Evolutionary conservation across 805 yeast species (phyloP), one percentile per base, ranked within the genome.

Genomic region (Yarrowia alimentaria): DNA sequence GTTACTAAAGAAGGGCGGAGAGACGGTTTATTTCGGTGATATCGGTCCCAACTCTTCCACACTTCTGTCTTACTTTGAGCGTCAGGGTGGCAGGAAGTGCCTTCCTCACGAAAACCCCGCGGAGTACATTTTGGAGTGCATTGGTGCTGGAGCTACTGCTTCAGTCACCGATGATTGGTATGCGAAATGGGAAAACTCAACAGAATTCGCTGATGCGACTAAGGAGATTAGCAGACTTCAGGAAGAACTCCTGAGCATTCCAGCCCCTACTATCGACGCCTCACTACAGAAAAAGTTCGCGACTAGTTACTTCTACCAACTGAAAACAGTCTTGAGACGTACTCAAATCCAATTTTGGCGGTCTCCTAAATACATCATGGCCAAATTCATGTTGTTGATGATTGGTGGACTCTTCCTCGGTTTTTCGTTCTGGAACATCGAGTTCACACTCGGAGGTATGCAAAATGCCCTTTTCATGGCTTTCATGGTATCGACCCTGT

Each of bases 111-210:
- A 80, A 51, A 83, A 83, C 57, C 89, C 90, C 18, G 89, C 89
- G 24, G 90, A 83, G 65, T 83, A 82, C 69, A 80, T 83, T 66
- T 68, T 83, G 58, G 81, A 81, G 55, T 79, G 79, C 52, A 81
- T 85, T 64, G 91, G 91, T 54, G 90, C 91, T 26, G 90, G 87
- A 62, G 88, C 91, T 3, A 82, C 87, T 21, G 82, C 87, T 3
- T 60, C 68, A 49, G 77, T 75, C 13, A 60, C 66, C 22, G 75
- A 73, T 45, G 81, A 85, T 63, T 85, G 85, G 81, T 70, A 71
- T 62, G 77, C 79, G 8, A 70, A 76, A 9, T 85, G 93, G 93
- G 56, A 56, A 6, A 65, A 64, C 12, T 78, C 74, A 48, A 75
- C 65, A 22, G 80, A 78, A 57, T 63, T 58, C 42, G 52, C 40